Evolutionary conservation across 768 basidiomycete genomes (phyloP).

Genomic region (Zangia roseola): DNA sequence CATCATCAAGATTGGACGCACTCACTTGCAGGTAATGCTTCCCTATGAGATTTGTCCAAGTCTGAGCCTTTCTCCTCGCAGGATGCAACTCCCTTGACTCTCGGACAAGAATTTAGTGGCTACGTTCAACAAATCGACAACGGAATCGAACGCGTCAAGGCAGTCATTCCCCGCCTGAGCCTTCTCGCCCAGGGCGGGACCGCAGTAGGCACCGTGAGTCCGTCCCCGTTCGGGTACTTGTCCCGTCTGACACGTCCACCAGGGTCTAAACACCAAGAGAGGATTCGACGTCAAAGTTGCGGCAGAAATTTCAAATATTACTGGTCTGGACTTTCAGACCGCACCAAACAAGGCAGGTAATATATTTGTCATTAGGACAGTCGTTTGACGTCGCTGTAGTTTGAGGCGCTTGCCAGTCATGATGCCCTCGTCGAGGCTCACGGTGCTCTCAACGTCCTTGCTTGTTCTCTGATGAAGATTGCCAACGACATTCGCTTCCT

Average conservation of each 20-base stretch:
- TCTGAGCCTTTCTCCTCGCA: constrained; percentile 31
- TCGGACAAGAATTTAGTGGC: constrained; percentile 98
- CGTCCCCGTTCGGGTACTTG: neutral
- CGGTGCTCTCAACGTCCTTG: constrained; percentile 93
- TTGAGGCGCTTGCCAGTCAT: constrained; percentile 96
- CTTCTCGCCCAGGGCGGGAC: constrained; percentile 96
- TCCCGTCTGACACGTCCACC: constrained; percentile 10
- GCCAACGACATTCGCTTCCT: constrained; percentile 99
- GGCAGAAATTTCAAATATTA: constrained; percentile 84
- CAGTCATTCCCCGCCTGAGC: constrained; percentile 80
- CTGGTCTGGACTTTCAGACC: constrained; percentile 89
- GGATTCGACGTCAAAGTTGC: constrained; percentile 97
- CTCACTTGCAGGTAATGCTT: constrained; percentile 74
- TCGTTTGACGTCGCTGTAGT: constrained; percentile 46
- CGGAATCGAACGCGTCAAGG: constrained; percentile 82
- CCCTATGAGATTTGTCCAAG: neutral
- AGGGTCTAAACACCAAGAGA: constrained; percentile 96
- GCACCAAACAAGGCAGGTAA: constrained; percentile 90
- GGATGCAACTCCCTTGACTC: constrained; percentile 96
- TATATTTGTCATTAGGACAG: neutral
- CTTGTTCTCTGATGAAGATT: constrained; percentile 99
- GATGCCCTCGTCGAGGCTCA: constrained; percentile 98
- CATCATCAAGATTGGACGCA: constrained; percentile 98
- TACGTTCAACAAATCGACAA: constrained; percentile 95
- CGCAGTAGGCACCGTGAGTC: constrained; percentile 90